Base-by-base conservation (phyloP, 768 basidiomycete genomes). In the Auriscalpium orientale region DNA sequence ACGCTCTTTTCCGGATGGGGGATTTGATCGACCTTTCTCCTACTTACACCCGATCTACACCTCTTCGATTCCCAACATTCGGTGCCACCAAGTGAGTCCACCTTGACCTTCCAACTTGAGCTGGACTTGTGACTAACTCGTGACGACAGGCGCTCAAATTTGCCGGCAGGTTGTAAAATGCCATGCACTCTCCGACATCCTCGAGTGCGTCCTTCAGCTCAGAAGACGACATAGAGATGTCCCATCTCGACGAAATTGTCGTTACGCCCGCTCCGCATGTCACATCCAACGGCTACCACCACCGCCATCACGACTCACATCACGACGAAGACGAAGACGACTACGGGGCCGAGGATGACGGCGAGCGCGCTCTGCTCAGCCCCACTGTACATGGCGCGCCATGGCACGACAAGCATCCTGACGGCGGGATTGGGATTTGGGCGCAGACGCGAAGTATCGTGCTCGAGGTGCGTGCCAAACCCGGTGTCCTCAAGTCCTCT, bases 401-500 rank as follows among this genome's bases (percentile, higher is more conserved):
- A n/a, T 67, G 64, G 8, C 63, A 56, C 1, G 67, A 68, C 50
- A 66, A 63, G 47, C 59, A 64, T 58, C 44, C 52, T 53, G 62
- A 51, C 11, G 37, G 36, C 16, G 22, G 47, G 12, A 18, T 33
- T 7, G 58, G 63, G 53, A 54, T 76, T 13, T 87, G 86, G 85
- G 65, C 71, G 1, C 83, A 83, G 64, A 73, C 82, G 10, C 74
- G 74, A 61, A 68, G 76, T 38, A 87, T 91, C 51, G 83, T 89
- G 43, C 66, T 87, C 21, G 88, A 91, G 79, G 89, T 89, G 64
- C 46, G 76, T 72, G 1, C 12, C 11, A 3, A 5, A 4, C 43
- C 33, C 8, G 44, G 37, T 59, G 49, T 5, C 15, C 20, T 37
- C 20, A 44, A 35, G 28, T 28, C 1, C 10, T 22, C 35, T 48